phyloP scores from a whole-genome alignment of 176 grass and related monocot genomes.

The Cenchrus fungigraminus region DNA sequence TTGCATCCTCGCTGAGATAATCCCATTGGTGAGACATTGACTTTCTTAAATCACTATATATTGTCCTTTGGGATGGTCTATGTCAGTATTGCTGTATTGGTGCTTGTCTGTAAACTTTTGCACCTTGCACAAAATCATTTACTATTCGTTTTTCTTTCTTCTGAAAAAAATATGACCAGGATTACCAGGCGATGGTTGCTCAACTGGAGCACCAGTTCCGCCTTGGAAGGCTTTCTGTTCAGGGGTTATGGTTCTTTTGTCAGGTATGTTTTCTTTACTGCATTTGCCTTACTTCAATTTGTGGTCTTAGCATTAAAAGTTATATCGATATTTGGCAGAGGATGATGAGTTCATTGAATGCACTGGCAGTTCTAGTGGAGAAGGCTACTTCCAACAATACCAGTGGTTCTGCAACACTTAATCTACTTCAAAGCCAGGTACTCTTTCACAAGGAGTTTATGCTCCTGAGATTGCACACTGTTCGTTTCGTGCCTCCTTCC shows the following conservation, averaged over 20 bases:
- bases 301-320: constrained; percentile 35
- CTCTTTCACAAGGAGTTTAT: constrained; percentile 30
- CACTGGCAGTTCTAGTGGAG: constrained; percentile 79
- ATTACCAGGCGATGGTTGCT: constrained; percentile 99
- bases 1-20: neutral
- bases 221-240: constrained; percentile 85
- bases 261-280: constrained; percentile 59
- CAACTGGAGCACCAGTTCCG: constrained; percentile 93
- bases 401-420: constrained; percentile 83
- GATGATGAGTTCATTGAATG: constrained; percentile 96
- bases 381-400: constrained; percentile 76
- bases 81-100: constrained; percentile 18
- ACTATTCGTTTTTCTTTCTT: constrained; percentile 17
- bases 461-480: neutral
- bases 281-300: constrained; percentile 16
- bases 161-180: constrained; percentile 49
- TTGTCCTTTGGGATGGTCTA: neutral
- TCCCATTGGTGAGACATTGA: constrained; percentile 12
- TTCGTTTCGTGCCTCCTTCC: neutral
- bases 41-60: constrained; percentile 2
- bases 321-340: constrained; percentile 58
- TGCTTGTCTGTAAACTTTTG: constrained; percentile 33
- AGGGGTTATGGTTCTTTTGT: constrained; percentile 94
- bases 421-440: constrained; percentile 94
- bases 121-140: constrained; percentile 29